phyloP scores from a whole-genome alignment of 2,329 filamentous ascomycete species.

The Colletotrichum lini region DNA sequence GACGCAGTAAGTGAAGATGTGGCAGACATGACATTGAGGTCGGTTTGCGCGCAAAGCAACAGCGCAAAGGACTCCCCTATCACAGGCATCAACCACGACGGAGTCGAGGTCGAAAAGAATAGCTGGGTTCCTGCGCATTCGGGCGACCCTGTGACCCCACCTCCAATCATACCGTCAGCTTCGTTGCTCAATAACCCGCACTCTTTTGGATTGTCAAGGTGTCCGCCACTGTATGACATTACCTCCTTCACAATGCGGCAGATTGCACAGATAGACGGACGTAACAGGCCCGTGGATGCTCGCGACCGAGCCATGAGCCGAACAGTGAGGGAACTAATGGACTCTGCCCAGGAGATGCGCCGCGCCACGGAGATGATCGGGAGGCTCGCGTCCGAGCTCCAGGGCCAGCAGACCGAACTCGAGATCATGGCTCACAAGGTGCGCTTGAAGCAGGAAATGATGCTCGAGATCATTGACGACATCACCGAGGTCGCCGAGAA shows the following conservation, averaged over 20 bases:
- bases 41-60: neutral
- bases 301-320: neutral
- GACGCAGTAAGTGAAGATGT: neutral
- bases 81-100: no score
- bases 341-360: neutral
- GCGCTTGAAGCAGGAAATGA: neutral
- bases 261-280: no score
- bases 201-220: no score
- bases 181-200: no score
- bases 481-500: neutral
- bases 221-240: no score
- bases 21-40: neutral
- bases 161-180: no score
- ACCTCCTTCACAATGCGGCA: no score
- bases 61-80: neutral
- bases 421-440: neutral
- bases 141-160: no score
- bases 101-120: no score
- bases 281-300: neutral
- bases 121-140: rapidly evolving
- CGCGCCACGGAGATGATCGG: neutral
- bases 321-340: neutral
- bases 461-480: neutral
- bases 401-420: conserved; percentile 12
- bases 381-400: conserved; percentile 1